A percentile compares a stretch with the other conserved stretches of the same genome.
Conservation (phyloP, 176 grass and related monocot genomes). For the Ensete glaucum region DNA sequence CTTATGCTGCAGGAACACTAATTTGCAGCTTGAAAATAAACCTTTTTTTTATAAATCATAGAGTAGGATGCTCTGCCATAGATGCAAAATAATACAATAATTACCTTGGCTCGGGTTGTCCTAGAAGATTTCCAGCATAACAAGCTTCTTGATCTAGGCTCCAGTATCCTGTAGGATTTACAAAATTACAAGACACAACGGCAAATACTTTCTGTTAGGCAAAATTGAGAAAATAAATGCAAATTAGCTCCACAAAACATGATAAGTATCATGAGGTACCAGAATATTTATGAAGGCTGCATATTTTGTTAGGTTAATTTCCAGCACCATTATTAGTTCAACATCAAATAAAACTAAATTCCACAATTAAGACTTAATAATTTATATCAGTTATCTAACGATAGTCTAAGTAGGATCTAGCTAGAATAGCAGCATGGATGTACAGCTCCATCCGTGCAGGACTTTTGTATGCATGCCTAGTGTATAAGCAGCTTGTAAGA, state of each 20-base stretch:
- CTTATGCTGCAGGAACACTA: neutral
- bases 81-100: neutral
- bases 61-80: too few relatives aligned
- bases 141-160: conserved; percentile 74
- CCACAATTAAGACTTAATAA: neutral
- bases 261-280: conserved; percentile 5
- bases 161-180: conserved; percentile 61
- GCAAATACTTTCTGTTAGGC: too few relatives aligned
- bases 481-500: too few relatives aligned
- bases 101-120: conserved; percentile 53
- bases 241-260: conserved; percentile 17
- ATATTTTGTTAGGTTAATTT: neutral
- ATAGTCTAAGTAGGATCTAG: neutral
- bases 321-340: neutral
- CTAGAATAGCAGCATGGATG: neutral
- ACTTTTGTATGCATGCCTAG: too few relatives aligned
- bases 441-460: neutral
- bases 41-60: neutral
- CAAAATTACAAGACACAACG: neutral
- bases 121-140: conserved; percentile 64
- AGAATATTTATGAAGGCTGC: neutral
- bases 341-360: neutral
- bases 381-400: neutral
- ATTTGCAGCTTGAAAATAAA: neutral
- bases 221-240: neutral